A percentile compares a stretch with the other conserved stretches of the same genome.
phyloP scores from a whole-genome alignment of 139 green algal genomes.

The Chlorella ohadii region DNA sequence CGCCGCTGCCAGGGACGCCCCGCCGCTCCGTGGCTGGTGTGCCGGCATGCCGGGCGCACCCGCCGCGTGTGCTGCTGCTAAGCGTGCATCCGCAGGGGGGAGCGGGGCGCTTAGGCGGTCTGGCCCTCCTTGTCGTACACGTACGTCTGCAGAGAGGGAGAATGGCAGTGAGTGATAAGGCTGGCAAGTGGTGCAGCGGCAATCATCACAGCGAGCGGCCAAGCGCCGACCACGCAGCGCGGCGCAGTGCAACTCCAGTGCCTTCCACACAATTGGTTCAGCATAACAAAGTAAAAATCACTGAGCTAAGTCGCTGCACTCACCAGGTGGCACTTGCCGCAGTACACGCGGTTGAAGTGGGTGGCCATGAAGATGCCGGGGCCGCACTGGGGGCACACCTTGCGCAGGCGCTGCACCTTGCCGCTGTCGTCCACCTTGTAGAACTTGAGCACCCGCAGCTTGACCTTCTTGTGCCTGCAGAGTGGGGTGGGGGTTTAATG shows the following conservation, averaged over 20 bases:
- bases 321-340: slow-evolving; percentile 90
- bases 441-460: slow-evolving; percentile 77
- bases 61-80: no score
- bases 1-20: no score
- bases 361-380: slow-evolving; percentile 99
- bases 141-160: slow-evolving; percentile 52
- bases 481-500: not conserved
- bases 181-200: no score
- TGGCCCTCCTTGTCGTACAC: slow-evolving; percentile 49
- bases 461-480: slow-evolving; percentile 95
- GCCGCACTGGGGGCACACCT: slow-evolving; percentile 96
- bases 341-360: slow-evolving; percentile 98
- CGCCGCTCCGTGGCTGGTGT: no score
- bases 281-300: no score
- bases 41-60: no score
- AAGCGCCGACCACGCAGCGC: no score
- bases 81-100: no score
- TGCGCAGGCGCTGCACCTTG: slow-evolving; percentile 97
- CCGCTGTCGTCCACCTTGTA: slow-evolving; percentile 96
- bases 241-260: no score
- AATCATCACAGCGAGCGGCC: no score
- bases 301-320: not conserved
- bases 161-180: no score
- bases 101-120: slow-evolving; percentile 22
- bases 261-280: no score